phyloP scores from a whole-genome alignment of 345 rosid species.

The Gossypium ekmanianum region DNA sequence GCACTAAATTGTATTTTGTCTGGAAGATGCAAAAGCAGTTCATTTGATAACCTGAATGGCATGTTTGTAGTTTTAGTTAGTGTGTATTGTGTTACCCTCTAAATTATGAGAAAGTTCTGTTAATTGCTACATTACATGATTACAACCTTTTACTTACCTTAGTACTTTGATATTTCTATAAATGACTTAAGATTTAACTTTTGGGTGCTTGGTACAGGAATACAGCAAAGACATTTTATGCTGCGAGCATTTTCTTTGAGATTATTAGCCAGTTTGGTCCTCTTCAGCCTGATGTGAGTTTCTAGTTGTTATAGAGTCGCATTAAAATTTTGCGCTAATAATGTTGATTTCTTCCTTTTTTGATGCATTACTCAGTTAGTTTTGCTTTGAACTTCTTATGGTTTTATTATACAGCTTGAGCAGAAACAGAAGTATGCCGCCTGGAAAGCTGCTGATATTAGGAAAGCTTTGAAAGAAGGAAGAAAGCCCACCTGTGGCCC shows the following conservation, averaged over 20 bases:
- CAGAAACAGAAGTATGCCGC: constrained; percentile 94
- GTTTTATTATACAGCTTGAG: constrained; percentile 47
- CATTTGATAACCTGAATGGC: neutral
- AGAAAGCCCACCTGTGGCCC: constrained; percentile 87
- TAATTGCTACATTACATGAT: neutral
- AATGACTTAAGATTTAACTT: constrained; percentile 5
- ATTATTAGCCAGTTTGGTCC: constrained; percentile 79
- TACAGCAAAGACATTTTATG: constrained; percentile 97
- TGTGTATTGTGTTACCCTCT: neutral
- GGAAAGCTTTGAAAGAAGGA: constrained; percentile 95
- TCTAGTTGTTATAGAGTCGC: neutral
- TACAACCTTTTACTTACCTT: neutral
- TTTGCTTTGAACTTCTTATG: constrained; percentile 13
- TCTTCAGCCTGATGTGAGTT: constrained; percentile 86
- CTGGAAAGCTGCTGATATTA: constrained; percentile 97
- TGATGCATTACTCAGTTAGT: neutral
- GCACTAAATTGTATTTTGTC: constrained; percentile 1
- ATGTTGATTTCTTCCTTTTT: constrained; percentile 1
- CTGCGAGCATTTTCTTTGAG: constrained; percentile 95
- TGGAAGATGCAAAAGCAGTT: constrained; percentile 4
- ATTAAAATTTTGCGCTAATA: constrained; percentile 9
- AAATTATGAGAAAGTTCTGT: constrained; percentile 5
- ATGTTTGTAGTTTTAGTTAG: neutral
- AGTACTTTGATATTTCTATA: neutral
- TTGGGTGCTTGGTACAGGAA: constrained; percentile 50